Evolutionary conservation across 192 early-diverging fungal species (phyloP).

Genomic region (Cetraspora pellucida): DNA sequence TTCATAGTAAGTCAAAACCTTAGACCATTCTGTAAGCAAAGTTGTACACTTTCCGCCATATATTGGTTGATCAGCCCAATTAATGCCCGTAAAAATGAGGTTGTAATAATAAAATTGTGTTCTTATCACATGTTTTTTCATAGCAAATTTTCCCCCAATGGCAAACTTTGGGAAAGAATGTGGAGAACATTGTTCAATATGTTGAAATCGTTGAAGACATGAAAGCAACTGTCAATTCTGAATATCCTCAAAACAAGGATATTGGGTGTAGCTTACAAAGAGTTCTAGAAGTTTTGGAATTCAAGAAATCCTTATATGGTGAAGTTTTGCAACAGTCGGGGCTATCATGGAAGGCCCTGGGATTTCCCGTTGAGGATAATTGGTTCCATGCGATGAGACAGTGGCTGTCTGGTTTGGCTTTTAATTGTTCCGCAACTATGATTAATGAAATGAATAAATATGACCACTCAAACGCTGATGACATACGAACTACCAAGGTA

Average conservation of each 20-base stretch:
- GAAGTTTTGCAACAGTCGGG: slow-evolving; percentile 16
- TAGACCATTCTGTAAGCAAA: neutral
- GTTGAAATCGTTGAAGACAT: slow-evolving; percentile 28
- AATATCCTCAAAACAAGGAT: slow-evolving; percentile 11
- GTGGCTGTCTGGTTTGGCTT: slow-evolving; percentile 11
- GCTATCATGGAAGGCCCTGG: neutral
- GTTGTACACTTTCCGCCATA: too few species aligned
- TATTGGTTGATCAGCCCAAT: too few species aligned
- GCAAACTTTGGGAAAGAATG: slow-evolving; percentile 8
- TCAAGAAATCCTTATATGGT: slow-evolving; percentile 24
- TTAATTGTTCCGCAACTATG: slow-evolving; percentile 1
- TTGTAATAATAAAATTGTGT: neutral
- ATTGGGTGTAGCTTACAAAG: neutral
- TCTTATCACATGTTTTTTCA: neutral
- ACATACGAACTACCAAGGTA: neutral
- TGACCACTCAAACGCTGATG: neutral
- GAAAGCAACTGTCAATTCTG: slow-evolving; percentile 10
- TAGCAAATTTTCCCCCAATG: slow-evolving; percentile 29
- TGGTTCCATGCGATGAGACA: neutral
- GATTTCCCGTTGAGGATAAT: slow-evolving; percentile 12
- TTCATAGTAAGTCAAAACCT: slow-evolving; percentile 8
- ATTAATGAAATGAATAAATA: slow-evolving; percentile 16
- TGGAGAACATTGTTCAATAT: slow-evolving; percentile 28
- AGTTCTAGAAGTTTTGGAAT: slow-evolving; percentile 15
- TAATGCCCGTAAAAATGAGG: too few species aligned